Conservation (phyloP, 2,329 filamentous ascomycete genomes). For the Penicillium sp. region DNA sequence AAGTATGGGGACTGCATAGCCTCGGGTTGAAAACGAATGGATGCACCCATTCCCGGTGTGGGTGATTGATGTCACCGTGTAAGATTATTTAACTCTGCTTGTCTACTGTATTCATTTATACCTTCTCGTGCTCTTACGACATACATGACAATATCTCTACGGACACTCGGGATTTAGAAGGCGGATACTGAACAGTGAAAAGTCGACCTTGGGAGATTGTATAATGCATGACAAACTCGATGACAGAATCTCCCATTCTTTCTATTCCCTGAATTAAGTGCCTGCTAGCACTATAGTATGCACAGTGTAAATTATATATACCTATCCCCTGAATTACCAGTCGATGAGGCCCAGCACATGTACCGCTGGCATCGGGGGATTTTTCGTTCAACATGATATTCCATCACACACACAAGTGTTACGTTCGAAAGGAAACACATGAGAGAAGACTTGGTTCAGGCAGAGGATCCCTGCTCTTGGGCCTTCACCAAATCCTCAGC, state of each 20-base stretch:
- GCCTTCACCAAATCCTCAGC: constrained; percentile 69
- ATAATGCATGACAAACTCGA: not conserved
- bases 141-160: not conserved
- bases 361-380: constrained; percentile 23
- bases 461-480: constrained; percentile 54
- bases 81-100: constrained; percentile 20
- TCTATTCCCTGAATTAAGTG: not conserved
- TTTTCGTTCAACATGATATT: not conserved
- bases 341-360: constrained; percentile 23
- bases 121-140: constrained; percentile 7
- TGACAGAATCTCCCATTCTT: not conserved
- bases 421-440: not conserved
- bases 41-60: not conserved
- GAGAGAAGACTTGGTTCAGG: constrained; percentile 10
- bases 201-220: not conserved
- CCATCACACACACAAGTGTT: not conserved
- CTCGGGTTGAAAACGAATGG: not conserved
- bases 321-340: constrained; percentile 13
- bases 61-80: constrained; percentile 20
- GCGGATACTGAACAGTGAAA: not conserved
- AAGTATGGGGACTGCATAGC: constrained; percentile 13
- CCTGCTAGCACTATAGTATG: not conserved
- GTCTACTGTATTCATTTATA: constrained; percentile 15
- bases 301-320: constrained; percentile 1
- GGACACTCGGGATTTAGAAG: not conserved